These are phyloP conservation scores for Atractiella rhizophila DNA, from an alignment of 768 basidiomycete genomes.

Conservation along the genomic window DNA sequence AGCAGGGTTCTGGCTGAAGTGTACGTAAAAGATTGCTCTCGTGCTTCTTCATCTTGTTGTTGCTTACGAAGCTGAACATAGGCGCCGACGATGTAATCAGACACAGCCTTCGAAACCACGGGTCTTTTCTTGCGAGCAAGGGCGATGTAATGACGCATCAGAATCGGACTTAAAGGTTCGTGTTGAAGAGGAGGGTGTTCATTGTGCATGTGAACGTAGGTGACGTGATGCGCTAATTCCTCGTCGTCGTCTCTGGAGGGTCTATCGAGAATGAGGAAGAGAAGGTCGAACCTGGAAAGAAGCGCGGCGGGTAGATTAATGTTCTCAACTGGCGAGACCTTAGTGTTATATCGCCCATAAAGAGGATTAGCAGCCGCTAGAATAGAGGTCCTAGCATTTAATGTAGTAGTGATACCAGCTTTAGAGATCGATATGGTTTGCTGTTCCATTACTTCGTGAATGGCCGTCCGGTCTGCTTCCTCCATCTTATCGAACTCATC, in stretches of 20 bases:
- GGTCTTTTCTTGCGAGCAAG: slow-evolving; percentile 67
- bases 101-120: slow-evolving; percentile 63
- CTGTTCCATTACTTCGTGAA: slow-evolving; percentile 99
- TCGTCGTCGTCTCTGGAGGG: slow-evolving; percentile 87
- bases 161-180: slow-evolving; percentile 56
- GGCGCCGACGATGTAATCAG: slow-evolving; percentile 75
- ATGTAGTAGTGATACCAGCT: slow-evolving; percentile 91
- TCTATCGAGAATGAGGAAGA: slow-evolving; percentile 92
- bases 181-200: slow-evolving; percentile 58
- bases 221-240: slow-evolving; percentile 83
- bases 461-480: slow-evolving; percentile 84
- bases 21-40: slow-evolving; percentile 73
- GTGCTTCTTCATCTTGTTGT: slow-evolving; percentile 66
- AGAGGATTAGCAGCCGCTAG: slow-evolving; percentile 93
- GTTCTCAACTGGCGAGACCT: slow-evolving; percentile 91
- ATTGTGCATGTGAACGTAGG: slow-evolving; percentile 92
- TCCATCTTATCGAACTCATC: slow-evolving; percentile 99
- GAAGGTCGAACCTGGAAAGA: slow-evolving; percentile 78
- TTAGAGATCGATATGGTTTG: slow-evolving; percentile 99
- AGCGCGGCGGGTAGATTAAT: slow-evolving; percentile 95
- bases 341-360: slow-evolving; percentile 93
- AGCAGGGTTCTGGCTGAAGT: slow-evolving; percentile 89
- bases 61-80: slow-evolving; percentile 86
- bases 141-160: slow-evolving; percentile 93
- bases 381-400: slow-evolving; percentile 91